Evolutionary conservation across 2,329 filamentous ascomycete genomes (phyloP).

Genomic region (Cercospora zeina): DNA sequence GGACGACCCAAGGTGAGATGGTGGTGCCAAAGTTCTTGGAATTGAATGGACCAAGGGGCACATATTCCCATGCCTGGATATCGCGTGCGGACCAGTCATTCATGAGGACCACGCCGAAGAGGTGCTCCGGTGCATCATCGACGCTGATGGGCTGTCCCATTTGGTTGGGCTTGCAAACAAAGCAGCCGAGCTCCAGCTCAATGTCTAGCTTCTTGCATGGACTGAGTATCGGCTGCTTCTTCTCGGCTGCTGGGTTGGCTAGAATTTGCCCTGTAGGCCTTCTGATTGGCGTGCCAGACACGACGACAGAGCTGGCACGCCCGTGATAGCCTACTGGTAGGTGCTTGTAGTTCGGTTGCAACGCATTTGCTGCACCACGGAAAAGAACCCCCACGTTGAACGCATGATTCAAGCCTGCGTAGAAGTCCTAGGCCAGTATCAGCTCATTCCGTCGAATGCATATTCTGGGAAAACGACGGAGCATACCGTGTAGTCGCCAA

Average conservation of each 20-base stretch:
- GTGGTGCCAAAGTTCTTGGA: constrained; percentile 80
- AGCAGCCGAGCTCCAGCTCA: constrained; percentile 77
- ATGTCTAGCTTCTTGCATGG: constrained; percentile 70
- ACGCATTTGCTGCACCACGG: constrained; percentile 68
- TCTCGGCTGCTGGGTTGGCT: constrained; percentile 60
- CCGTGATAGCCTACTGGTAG: constrained; percentile 82
- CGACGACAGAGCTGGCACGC: constrained; percentile 71
- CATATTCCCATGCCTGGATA: constrained; percentile 81
- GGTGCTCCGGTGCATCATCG: constrained; percentile 64
- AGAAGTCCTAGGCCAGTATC: constrained; percentile 66
- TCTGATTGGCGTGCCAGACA: constrained; percentile 71
- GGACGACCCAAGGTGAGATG: constrained; percentile 76
- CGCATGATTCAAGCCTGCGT: constrained; percentile 76
- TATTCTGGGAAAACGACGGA: neutral
- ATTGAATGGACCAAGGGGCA: constrained; percentile 76
- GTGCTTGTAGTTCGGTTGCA: constrained; percentile 80
- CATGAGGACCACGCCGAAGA: constrained; percentile 79
- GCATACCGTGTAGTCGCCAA: constrained; percentile 65
- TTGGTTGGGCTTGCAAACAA: constrained; percentile 65
- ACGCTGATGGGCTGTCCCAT: constrained; percentile 66
- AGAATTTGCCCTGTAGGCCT: constrained; percentile 75
- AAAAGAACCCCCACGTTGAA: constrained; percentile 72
- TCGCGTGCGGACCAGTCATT: constrained; percentile 88
- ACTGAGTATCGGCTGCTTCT: constrained; percentile 63
- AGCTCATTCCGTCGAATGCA: neutral